Conservation (phyloP, 768 basidiomycete species). For the Porpolomopsis calyptriformis region DNA sequence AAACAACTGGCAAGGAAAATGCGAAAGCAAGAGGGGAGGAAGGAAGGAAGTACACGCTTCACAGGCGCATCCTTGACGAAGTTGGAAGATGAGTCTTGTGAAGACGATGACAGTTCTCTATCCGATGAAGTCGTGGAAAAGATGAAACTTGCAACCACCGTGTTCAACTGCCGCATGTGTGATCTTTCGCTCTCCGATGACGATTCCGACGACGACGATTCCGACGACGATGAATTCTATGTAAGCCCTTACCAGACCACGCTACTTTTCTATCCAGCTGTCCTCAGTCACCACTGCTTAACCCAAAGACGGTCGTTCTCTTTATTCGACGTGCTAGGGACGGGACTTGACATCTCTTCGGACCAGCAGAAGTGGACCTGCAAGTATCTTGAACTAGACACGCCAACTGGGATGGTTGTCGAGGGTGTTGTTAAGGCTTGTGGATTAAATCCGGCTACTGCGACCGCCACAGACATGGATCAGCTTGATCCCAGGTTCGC, state of each 20-base stretch:
- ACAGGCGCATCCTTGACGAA: neutral
- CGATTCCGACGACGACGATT: neutral
- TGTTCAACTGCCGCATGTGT: slow-evolving; percentile 2
- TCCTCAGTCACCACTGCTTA: slow-evolving; percentile 5
- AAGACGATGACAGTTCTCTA: neutral
- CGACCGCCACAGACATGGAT: slow-evolving; percentile 21
- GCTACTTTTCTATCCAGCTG: slow-evolving; percentile 4
- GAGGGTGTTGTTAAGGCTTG: slow-evolving; percentile 22
- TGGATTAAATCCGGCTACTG: slow-evolving; percentile 16
- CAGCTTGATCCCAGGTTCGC: slow-evolving; percentile 21
- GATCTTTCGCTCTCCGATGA: neutral
- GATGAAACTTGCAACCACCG: slow-evolving; percentile 3
- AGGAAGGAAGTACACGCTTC: neutral
- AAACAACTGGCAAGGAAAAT: slow-evolving; percentile 15
- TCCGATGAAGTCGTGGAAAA: neutral
- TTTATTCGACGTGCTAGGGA: neutral
- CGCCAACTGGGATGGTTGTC: slow-evolving; percentile 22
- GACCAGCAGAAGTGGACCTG: slow-evolving; percentile 15
- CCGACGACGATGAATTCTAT: neutral
- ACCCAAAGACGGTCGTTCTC: neutral
- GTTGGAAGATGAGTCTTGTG: neutral
- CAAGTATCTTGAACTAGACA: slow-evolving; percentile 19
- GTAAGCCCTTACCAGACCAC: neutral
- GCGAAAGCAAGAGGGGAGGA: neutral
- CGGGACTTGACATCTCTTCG: neutral